Conservation (phyloP, 257 asterid species). For the Nyctanthes arbortristis region DNA sequence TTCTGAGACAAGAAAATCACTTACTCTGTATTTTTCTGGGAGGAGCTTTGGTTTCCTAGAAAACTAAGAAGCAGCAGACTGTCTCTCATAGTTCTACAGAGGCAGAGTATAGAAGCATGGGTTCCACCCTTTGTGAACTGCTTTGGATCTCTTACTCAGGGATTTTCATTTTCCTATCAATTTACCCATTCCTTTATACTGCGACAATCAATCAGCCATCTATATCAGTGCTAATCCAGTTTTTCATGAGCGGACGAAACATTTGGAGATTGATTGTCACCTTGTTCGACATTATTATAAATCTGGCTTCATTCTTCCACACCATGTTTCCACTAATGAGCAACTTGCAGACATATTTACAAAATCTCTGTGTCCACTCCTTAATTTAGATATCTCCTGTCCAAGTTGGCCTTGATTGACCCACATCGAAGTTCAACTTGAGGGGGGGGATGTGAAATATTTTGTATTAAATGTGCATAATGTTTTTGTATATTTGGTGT, state of each 20-base stretch:
- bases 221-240: background rate
- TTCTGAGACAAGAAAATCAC: background rate
- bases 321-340: background rate
- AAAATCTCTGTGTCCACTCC: too few species aligned
- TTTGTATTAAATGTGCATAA: too few species aligned
- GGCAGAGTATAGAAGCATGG: slow-evolving; percentile 15
- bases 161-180: background rate
- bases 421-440: background rate
- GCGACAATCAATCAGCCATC: background rate
- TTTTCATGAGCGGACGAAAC: background rate
- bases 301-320: background rate
- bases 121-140: background rate
- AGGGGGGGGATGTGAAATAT: background rate
- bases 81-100: slow-evolving; percentile 3
- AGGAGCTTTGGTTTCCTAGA: background rate
- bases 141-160: background rate
- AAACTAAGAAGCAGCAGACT: background rate
- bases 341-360: background rate
- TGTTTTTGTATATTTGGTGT: too few species aligned
- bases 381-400: background rate
- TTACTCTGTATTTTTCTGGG: background rate
- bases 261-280: background rate
- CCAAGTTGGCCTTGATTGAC: background rate
- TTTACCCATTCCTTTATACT: background rate
- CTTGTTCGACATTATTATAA: background rate